Evolutionary conservation across 179 eudicot species (phyloP), one percentile per base, ranked within the genome.

Genomic region (Gypsophila paniculata): DNA sequence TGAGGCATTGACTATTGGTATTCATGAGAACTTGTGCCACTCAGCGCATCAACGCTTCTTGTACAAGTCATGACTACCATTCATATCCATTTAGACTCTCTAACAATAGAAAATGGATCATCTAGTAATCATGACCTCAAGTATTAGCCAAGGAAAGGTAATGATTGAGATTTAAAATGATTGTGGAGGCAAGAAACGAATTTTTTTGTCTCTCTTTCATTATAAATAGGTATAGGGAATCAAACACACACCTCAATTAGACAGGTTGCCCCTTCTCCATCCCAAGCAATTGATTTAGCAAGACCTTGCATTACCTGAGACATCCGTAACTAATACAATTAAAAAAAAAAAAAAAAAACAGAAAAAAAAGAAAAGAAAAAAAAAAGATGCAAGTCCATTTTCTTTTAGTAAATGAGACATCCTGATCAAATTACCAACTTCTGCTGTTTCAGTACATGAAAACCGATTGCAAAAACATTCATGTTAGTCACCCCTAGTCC

Each of bases 261-360:
- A 84, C 99, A 94, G 73, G 99, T 94, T 74, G 99, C 99, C 42
- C 99, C 99, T 87, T 94, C 99, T 70, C 99, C 99, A 80, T 94
- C 99, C 93, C 89, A 94, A 76, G 99, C 97, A 75, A 94, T 85
- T 66, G 97, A 91, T 82, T 94, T 91, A 60, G 97, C 99, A 80
- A 89, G 97, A 75, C 97, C 97, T 82, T 90, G 97, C 99, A 94
- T 94, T 72, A 94, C 97, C 99, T 94, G 82, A n/a, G n/a, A n/a
- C n/a, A n/a, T n/a, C n/a, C n/a, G n/a, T n/a, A n/a, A n/a, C n/a
- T n/a, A n/a, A n/a, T n/a, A n/a, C n/a, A n/a, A n/a, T n/a, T n/a
- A n/a, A n/a, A n/a, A n/a, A n/a, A n/a, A n/a, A n/a, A n/a, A n/a
- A n/a, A n/a, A n/a, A n/a, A n/a, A n/a, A n/a, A n/a, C n/a, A n/a